Evolutionary conservation across 805 yeast species (phyloP).

Genomic region (Zygosaccharomyces lentus): DNA sequence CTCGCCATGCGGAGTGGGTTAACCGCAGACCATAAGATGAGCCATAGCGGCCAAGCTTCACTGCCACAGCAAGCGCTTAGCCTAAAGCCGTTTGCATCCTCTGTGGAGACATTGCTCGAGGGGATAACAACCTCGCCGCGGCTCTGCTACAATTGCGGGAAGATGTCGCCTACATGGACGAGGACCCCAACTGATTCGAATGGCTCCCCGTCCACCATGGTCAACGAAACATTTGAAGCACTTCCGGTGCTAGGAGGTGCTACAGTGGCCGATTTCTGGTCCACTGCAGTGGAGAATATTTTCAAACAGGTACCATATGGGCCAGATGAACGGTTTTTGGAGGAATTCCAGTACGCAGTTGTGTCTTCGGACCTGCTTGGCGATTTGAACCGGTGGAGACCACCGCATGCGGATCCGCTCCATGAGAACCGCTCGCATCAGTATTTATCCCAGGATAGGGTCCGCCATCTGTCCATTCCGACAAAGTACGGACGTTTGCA

Average conservation of each 20-base stretch:
- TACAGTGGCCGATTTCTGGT: neutral
- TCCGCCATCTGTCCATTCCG: slow-evolving; percentile 12
- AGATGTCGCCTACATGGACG: neutral
- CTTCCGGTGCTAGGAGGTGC: neutral
- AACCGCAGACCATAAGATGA: neutral
- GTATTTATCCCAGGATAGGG: slow-evolving; percentile 13
- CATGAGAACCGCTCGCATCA: slow-evolving; percentile 7
- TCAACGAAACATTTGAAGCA: slow-evolving; percentile 15
- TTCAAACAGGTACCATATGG: slow-evolving; percentile 14
- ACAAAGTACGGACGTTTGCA: slow-evolving; percentile 24
- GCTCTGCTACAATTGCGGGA: neutral
- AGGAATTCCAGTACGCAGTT: slow-evolving; percentile 48
- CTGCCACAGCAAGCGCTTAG: neutral
- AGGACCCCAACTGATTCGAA: slow-evolving; percentile 11
- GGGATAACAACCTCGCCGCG: neutral
- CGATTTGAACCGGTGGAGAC: slow-evolving; percentile 33
- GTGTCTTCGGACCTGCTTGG: slow-evolving; percentile 47
- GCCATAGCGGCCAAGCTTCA: neutral
- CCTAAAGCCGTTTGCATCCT: neutral
- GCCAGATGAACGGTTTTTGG: slow-evolving; percentile 36
- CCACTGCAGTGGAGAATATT: slow-evolving; percentile 1
- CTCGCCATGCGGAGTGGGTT: neutral
- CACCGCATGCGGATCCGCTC: slow-evolving; percentile 17
- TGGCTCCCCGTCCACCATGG: slow-evolving; percentile 30
- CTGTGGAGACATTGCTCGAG: neutral